A percentile compares a stretch with the other conserved stretches of the same genome.
These are phyloP conservation scores for Cutaneotrichosporon dermatis DNA, from an alignment of 1,284 basidiomycete species.

Conservation along the genomic window DNA sequence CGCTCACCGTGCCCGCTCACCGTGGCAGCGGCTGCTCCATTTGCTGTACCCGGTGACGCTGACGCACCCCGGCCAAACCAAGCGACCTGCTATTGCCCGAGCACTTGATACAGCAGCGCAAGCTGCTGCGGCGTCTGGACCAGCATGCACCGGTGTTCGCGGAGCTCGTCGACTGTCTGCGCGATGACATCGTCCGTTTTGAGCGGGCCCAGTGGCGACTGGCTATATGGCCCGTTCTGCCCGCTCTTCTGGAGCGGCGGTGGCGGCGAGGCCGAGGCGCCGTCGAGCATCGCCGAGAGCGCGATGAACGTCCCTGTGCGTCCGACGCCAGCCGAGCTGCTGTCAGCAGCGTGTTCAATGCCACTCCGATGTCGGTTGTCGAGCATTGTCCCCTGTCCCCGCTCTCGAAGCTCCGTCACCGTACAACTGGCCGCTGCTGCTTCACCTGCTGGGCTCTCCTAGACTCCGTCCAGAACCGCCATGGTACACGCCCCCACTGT, in stretches of 20 bases:
- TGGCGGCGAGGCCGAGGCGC: background rate
- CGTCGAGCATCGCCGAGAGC: constrained; percentile 31
- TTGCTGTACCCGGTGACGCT: too few species aligned
- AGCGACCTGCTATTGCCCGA: background rate
- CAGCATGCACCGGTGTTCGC: constrained; percentile 36
- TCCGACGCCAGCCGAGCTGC: constrained; percentile 45
- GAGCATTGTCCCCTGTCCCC: too few species aligned
- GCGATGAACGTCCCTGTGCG: constrained; percentile 44
- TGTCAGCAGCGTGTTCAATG: background rate
- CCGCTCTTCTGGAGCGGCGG: background rate
- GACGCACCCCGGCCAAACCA: too few species aligned
- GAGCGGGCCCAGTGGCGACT: constrained; percentile 27
- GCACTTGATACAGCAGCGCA: constrained; percentile 21
- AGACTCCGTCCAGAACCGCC: background rate
- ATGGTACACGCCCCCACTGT: too few species aligned
- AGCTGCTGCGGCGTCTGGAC: constrained; percentile 40
- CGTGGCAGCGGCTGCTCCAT: too few species aligned
- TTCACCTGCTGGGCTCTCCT: background rate
- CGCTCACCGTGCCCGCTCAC: too few species aligned
- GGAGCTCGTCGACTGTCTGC: constrained; percentile 31
- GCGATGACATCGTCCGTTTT: constrained; percentile 29
- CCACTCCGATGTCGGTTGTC: too few species aligned
- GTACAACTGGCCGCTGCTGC: too few species aligned
- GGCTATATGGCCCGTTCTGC: background rate
- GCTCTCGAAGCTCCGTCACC: too few species aligned